phyloP scores from a whole-genome alignment of 345 rosid species.

The Rhodamnia rubescens region DNA sequence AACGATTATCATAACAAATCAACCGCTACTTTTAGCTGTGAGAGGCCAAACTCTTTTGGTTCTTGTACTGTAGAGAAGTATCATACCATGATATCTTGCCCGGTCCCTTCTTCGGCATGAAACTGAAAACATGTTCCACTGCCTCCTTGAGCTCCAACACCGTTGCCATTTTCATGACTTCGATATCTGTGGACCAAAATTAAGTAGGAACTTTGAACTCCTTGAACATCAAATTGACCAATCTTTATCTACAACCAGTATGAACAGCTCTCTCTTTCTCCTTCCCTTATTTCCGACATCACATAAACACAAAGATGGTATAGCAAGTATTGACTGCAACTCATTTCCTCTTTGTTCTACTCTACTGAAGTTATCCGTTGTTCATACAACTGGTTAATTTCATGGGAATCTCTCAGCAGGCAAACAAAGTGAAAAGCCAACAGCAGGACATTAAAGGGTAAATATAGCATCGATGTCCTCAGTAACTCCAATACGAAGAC shows the following conservation, averaged over 20 bases:
- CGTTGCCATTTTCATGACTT: conserved; percentile 49
- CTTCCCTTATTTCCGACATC: neutral
- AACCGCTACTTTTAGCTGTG: neutral
- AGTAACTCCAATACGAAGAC: neutral
- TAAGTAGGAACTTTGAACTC: neutral
- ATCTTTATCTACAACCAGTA: neutral
- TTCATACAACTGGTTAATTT: neutral
- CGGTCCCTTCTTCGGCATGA: conserved; percentile 45
- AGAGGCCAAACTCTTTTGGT: neutral
- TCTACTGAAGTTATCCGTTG: neutral
- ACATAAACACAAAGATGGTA: neutral
- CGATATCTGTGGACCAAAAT: conserved; percentile 27
- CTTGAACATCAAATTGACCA: neutral
- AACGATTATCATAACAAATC: neutral
- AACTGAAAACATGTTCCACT: conserved; percentile 68
- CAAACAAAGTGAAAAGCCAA: neutral
- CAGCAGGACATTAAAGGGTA: neutral
- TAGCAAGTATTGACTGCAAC: neutral
- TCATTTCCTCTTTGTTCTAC: neutral
- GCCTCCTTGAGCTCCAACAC: conserved; percentile 60
- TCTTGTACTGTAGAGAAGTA: neutral
- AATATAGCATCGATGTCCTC: neutral
- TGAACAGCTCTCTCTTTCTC: neutral
- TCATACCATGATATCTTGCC: conserved; percentile 71
- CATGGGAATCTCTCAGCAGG: neutral